These are phyloP conservation scores for Fusarium pininemorale DNA, from an alignment of 2,329 filamentous ascomycete genomes.

Conservation along the genomic window DNA sequence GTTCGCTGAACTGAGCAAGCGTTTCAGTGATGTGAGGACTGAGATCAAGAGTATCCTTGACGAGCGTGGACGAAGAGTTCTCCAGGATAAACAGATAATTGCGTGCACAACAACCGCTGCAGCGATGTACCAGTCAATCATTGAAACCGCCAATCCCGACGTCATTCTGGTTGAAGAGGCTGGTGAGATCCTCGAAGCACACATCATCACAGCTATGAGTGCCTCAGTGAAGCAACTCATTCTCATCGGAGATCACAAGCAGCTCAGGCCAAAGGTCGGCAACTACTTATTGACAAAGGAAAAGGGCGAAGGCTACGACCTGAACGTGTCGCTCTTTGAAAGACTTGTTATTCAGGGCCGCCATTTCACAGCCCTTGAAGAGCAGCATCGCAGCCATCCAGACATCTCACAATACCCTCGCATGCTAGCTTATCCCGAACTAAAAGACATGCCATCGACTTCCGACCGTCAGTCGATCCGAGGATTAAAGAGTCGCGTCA, in stretches of 20 bases:
- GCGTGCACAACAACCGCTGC: slow-evolving; percentile 77
- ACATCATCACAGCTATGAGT: slow-evolving; percentile 66
- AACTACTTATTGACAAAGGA: slow-evolving; percentile 70
- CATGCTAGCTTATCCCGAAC: slow-evolving; percentile 67
- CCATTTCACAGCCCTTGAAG: slow-evolving; percentile 61
- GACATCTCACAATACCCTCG: slow-evolving; percentile 70
- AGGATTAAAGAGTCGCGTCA: slow-evolving; percentile 67
- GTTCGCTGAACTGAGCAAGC: slow-evolving; percentile 50
- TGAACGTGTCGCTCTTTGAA: slow-evolving; percentile 76
- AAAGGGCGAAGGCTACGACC: slow-evolving; percentile 70
- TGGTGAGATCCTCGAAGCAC: slow-evolving; percentile 76
- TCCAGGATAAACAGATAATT: slow-evolving; percentile 68
- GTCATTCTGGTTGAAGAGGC: slow-evolving; percentile 76
- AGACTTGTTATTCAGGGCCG: slow-evolving; percentile 67
- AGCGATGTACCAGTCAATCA: slow-evolving; percentile 65
- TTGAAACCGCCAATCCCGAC: slow-evolving; percentile 64
- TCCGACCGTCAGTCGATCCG: slow-evolving; percentile 55
- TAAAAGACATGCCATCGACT: slow-evolving; percentile 65
- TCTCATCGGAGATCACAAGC: slow-evolving; percentile 78
- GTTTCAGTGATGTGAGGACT: slow-evolving; percentile 54
- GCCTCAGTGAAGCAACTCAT: slow-evolving; percentile 69
- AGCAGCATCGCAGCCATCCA: slow-evolving; percentile 75
- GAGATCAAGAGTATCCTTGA: slow-evolving; percentile 55
- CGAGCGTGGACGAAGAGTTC: slow-evolving; percentile 52
- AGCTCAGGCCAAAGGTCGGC: slow-evolving; percentile 73